Percentiles rank a stretch among this genome's conserved stretches.
phyloP scores from a whole-genome alignment of 2,329 filamentous ascomycete genomes.

The Byssochlamys sp. region DNA sequence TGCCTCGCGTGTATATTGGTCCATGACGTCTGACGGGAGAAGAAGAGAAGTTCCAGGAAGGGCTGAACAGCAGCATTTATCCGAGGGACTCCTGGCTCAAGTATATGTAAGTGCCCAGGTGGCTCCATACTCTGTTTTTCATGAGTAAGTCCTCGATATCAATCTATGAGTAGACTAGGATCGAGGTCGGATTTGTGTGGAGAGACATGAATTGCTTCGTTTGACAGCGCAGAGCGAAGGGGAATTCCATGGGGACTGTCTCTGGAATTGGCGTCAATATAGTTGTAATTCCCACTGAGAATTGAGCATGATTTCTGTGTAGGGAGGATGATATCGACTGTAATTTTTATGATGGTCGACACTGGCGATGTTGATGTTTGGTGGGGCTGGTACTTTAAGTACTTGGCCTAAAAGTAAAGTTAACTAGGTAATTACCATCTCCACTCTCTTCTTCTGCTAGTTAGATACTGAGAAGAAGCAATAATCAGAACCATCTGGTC shows the following conservation, averaged over 20 bases:
- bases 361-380: background rate
- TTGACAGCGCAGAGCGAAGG: background rate
- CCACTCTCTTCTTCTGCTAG: background rate
- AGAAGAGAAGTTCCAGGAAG: too few species aligned
- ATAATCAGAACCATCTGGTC: too few species aligned
- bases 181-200: background rate
- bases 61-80: too few species aligned
- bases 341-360: background rate
- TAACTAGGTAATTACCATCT: background rate
- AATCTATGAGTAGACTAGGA: background rate
- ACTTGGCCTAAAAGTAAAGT: background rate
- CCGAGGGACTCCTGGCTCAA: too few species aligned
- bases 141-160: background rate
- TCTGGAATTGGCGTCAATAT: background rate
- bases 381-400: too few species aligned
- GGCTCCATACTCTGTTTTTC: too few species aligned
- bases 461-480: too few species aligned
- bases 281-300: background rate
- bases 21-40: too few species aligned
- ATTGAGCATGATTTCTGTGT: background rate
- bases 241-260: background rate
- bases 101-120: too few species aligned
- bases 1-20: too few species aligned
- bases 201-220: background rate
- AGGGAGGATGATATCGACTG: background rate